phyloP scores from a whole-genome alignment of 1,284 basidiomycete species.

The Tylopilus orsonianus region DNA sequence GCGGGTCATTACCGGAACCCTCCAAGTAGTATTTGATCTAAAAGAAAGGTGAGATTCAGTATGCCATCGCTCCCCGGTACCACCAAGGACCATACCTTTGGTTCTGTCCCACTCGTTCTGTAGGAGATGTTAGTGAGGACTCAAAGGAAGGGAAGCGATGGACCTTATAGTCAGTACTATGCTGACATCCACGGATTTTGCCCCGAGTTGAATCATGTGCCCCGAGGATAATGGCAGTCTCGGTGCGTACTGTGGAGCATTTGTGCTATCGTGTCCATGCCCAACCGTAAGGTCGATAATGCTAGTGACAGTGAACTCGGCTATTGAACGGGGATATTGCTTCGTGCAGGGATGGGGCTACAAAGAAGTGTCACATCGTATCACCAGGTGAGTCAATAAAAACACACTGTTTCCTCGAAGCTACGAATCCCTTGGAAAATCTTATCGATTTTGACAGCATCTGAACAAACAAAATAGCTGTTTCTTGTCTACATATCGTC shows the following conservation, averaged over 20 bases:
- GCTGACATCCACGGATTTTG: conserved; percentile 44
- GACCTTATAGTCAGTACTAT: conserved; percentile 70
- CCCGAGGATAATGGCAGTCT: conserved; percentile 72
- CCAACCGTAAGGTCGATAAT: conserved; percentile 75
- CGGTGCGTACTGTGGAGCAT: conserved; percentile 64
- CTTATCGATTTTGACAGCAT: conserved; percentile 58
- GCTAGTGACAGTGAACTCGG: conserved; percentile 54
- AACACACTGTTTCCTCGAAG: conserved; percentile 44
- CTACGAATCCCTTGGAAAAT: conserved; percentile 70
- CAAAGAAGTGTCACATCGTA: conserved; percentile 6
- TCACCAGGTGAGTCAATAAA: not conserved
- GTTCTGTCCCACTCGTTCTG: conserved; percentile 86
- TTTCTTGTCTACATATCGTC: conserved; percentile 62
- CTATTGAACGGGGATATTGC: conserved; percentile 62
- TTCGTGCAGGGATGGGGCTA: conserved; percentile 17
- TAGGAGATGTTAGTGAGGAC: conserved; percentile 2
- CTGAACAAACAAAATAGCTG: conserved; percentile 75
- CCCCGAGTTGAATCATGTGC: conserved; percentile 82
- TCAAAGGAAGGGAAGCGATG: conserved; percentile 11
- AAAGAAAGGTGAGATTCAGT: conserved; percentile 1
- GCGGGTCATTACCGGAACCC: conserved; percentile 56
- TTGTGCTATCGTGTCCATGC: conserved; percentile 64
- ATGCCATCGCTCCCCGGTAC: not conserved
- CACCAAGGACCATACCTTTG: conserved; percentile 56
- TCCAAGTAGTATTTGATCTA: conserved; percentile 86